Base-by-base conservation (phyloP, 129 eudicot species). In the Flaveria brownii region DNA sequence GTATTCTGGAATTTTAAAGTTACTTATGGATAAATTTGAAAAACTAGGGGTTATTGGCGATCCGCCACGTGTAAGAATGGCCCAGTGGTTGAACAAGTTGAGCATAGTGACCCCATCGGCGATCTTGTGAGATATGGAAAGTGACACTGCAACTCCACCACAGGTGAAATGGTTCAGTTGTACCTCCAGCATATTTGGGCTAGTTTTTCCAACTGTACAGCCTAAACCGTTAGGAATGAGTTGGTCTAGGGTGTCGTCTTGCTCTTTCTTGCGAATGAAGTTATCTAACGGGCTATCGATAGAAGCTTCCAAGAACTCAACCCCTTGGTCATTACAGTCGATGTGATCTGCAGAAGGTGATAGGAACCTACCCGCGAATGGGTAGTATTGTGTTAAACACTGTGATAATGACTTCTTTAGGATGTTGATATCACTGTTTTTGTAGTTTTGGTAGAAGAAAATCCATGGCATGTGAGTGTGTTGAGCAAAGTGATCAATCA, bases 61-160 rank as follows among this genome's bases (percentile, higher is more conserved):
- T 30, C 3, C 5, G 46, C 69, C 69, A 2, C 46, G 46, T 15
- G 69, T 63, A n/a, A 63, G 5, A 28, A 23, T 9, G 5, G 69
- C 69, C 69, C 69, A 63, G 46, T 63, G 69, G 69, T 63, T 63
- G 22, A 43, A 63, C 23, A 63, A 63, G 69, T 33, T 63, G 22
- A 63, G 69, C 46, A 36, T 15, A 0, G 69, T 63, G 69, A 63
- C n/a, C 45, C 22, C 69, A 36, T 63, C 69, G 3, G 69, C 69
- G 23, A 63, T 63, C 69, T 63, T 63, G 46, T 63, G 69, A 8
- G 69, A 63, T 63, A 33, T 3, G 18, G 69, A 30, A 20, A 63
- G 45, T 16, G 46, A 14, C 5, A 63, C 5, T 14, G 69, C 69
- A 16, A n/a, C 69, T 30, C 69, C 69, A 15, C 69, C 69, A 63